Base-by-base conservation (phyloP, 1,284 basidiomycete species). In the Wolfiporia cocos region DNA sequence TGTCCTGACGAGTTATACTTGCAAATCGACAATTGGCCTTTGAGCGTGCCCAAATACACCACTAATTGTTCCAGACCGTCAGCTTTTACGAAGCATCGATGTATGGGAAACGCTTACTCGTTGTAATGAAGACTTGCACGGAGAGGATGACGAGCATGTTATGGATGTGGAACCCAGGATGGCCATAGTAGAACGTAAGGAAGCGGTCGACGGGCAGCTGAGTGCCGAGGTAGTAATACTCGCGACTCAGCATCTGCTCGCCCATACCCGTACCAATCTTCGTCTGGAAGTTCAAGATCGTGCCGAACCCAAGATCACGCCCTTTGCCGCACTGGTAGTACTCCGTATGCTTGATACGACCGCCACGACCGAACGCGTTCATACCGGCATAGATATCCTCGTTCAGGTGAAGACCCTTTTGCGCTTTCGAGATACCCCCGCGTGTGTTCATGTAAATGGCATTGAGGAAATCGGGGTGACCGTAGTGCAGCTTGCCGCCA, bases 231-330 rank as follows among this genome's bases (percentile, higher is more conserved):
- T 99, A 99, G 69, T 99, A 99, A 70, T 99, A 98, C 70, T 99
- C 95, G 56, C 95, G 82, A 68, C 92, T 96, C 52, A 99, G 79
- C 91, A 98, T 94, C 67, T 99, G 95, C 66, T 99, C 96, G 42
- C 95, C 96, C 95, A 99, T 99, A 69, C 96, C 96, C 34, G 94
- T 98, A 24, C 96, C 95, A 51, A 99, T 93, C 79, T 99, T 99
- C 49, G 95, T 99, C 74, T 93, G 91, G 85, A 99, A 99, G 67
- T 99, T 99, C 55, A 99, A 69, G 62, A 99, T 99, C 22, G 95
- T 99, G 35, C 95, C 95, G 65, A 99, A 99, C 32, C 96, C 96
- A 48, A 99, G 83, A 72, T 99, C 96, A 71, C 95, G 87, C 48
- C 95, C 95, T 68, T 99, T 99, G 46, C 95, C 95, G 61, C 95